Evolutionary conservation across 1,139 yeast species (phyloP), one percentile per base, ranked within the genome.

Genomic region (Saccharomycopsis hybrid): DNA sequence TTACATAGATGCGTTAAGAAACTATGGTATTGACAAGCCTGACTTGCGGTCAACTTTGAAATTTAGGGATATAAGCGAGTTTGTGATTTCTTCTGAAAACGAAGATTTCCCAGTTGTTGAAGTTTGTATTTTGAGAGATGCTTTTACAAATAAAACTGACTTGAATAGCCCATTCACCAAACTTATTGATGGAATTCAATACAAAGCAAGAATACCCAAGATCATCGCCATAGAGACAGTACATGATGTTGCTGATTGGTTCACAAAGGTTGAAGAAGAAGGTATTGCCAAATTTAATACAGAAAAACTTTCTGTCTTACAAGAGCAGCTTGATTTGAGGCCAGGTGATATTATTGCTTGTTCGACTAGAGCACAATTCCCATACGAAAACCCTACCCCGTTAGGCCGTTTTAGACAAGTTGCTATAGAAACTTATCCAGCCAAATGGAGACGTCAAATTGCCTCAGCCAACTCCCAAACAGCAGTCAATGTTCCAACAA

Each of bases 331-430:
- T 24, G 59, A 65, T 11, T 60, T 87, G 32, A 57, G 72, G 47
- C 68, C 74, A 1, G 96, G 96, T 42, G 96, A 88, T 63, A 67
- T 87, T 2, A 61, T 92, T 38, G 92, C 92, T 2, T 75, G 86
- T 13, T 74, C 88, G 8, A 85, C 84, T 28, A 73, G 98, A 51
- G 78, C 87, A 1, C 62, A 65, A 4, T 58, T 78, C 31, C 68
- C 85, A 0, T 90, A 87, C 62, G 98, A 94, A 61, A 92, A 89
- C 61, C 97, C 98, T 25, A 92, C 98, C 0, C 97, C 98, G 0
- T 67, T 92, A 49, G 99, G 99, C 0, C 74, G 84, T 55, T 76
- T 87, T 56, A 74, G 98, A 53, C 96, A 88, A 61, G 60, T 87
- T 47, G 78, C 87, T 0, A 80, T 83, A 36, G 72, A 74, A 43